Conservation (phyloP, 148 eudicot species). For the Rhododendron molle region DNA sequence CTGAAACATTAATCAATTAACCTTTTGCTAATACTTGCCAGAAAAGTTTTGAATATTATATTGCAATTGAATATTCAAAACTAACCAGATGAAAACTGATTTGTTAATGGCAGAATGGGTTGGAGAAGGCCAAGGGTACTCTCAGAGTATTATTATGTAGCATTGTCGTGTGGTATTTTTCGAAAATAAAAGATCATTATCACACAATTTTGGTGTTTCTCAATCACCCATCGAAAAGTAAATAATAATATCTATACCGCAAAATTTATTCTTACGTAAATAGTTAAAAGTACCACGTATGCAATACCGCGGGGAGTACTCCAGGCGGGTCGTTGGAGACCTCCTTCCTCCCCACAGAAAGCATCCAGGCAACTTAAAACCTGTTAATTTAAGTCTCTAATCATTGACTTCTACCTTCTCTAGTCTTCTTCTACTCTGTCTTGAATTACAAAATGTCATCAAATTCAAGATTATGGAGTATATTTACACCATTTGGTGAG, state of each 20-base stretch:
- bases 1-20: background rate
- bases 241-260: too few relatives aligned
- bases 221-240: too few relatives aligned
- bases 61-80: background rate
- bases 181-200: too few relatives aligned
- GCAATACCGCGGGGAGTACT: too few relatives aligned
- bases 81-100: background rate
- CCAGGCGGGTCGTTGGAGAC: background rate
- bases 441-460: background rate
- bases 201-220: too few relatives aligned
- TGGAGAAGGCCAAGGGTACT: background rate
- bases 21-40: background rate
- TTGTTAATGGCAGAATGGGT: background rate
- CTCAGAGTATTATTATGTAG: too few relatives aligned
- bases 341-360: background rate
- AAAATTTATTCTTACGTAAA: too few relatives aligned
- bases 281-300: too few relatives aligned
- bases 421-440: constrained; percentile 1
- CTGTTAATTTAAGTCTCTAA: background rate
- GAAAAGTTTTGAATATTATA: background rate
- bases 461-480: background rate
- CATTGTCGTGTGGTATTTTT: too few relatives aligned
- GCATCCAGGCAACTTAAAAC: background rate
- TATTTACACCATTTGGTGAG: background rate
- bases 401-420: constrained; percentile 3